These are phyloP conservation scores for Microthlaspi erraticum DNA, from an alignment of 345 rosid genomes.

Conservation along the genomic window DNA sequence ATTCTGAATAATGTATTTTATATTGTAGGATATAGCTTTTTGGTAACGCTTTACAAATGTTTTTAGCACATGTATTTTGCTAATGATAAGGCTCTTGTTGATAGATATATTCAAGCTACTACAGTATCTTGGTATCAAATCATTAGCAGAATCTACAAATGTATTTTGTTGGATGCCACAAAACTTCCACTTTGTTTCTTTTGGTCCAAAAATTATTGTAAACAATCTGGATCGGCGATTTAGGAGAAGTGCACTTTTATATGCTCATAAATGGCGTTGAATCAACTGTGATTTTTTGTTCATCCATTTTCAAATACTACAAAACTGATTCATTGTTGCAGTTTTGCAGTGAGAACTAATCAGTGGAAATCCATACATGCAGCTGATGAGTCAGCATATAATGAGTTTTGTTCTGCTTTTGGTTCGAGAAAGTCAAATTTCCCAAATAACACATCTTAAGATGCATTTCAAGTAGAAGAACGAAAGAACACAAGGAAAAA, in stretches of 20 bases:
- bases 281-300: not conserved
- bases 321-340: not conserved
- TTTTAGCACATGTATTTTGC: not conserved
- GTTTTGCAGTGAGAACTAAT: conserved; percentile 43
- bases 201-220: not conserved
- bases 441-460: conserved; percentile 46
- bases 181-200: conserved; percentile 5
- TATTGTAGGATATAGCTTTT: no score
- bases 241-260: not conserved
- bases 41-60: no score
- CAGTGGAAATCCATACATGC: conserved; percentile 65
- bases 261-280: not conserved
- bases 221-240: not conserved
- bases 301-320: not conserved
- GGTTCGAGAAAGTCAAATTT: conserved; percentile 51
- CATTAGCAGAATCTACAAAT: no score
- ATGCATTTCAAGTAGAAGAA: conserved; percentile 38
- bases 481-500: conserved; percentile 55
- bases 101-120: not conserved
- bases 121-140: no score
- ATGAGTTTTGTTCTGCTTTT: conserved; percentile 56
- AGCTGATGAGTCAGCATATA: conserved; percentile 62
- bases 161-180: not conserved
- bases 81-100: not conserved
- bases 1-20: no score